Base-by-base conservation (phyloP, 148 eudicot species). In the Dianthus caryophyllus region DNA sequence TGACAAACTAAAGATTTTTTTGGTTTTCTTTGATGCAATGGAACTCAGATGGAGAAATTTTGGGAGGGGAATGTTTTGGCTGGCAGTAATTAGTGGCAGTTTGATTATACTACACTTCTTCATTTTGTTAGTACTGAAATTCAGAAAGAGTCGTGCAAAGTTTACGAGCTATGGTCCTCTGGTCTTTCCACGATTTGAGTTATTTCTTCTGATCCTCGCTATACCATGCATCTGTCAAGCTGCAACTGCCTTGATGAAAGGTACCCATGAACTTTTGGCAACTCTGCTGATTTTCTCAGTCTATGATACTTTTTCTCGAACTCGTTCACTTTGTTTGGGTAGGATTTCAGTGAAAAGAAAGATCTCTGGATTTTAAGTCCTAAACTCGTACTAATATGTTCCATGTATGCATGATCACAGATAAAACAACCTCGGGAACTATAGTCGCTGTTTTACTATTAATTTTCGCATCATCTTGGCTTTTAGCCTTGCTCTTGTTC, bases 31-130 rank as follows among this genome's bases (percentile, higher is more conserved):
- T 59, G 33, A 56, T 30, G 48, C 38, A 15, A 16, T 77, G 18
- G n/a, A 30, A 53, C 58, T 30, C 64, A 94, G 99, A 82, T 94
- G 99, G 97, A 84, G 78, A 73, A 87, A 82, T 78, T 94, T 94
- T 75, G 64, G 81, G 41, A 80, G 90, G 65, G 82, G 80, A 76
- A 86, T 88, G 90, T 94, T 94, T 69, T 94, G 99, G 99, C 57
- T 94, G 71, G 96, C 86, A 24, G 78, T 86, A 46, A 82, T 94
- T 30, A 64, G 84, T 44, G 93, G 86, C 63, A 66, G 88, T 79
- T 78, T 88, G 76, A 81, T 88, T 24, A 47, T 88, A 33, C 46
- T 88, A 72, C 99, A 88, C 65, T 61, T 39, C 41, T 64, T 82
- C 57, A 59, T 90, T 70, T 78, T 88, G 13, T 17, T 78, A 8